Base-by-base conservation (phyloP, 1,284 basidiomycete species). In the Mrakiaceae sp. region DNA sequence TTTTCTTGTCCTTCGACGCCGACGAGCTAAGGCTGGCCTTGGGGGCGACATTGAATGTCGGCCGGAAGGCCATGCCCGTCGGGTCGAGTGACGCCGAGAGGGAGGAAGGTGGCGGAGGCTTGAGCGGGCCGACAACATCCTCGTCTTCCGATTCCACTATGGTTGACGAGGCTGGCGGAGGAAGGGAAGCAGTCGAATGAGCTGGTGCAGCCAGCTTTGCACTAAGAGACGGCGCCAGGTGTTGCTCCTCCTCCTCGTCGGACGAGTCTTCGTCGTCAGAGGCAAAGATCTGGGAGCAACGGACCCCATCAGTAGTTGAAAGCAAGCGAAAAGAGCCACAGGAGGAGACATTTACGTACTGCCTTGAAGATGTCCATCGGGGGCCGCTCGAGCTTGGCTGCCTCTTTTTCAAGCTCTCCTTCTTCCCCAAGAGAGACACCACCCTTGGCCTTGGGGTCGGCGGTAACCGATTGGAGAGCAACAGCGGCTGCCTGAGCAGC, bases 361-460 rank as follows among this genome's bases (percentile, higher is more conserved):
- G 57, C 91, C 74, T 95, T 95, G 81, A 97, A 98, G 51, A 98
- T 85, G 71, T 94, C 89, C 81, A 92, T 88, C 2, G 85, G 79
- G 1, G 95, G 95, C 55, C 89, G 83, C 68, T 87, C 81, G 74
- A 94, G 94, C 0, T 87, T 91, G 56, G 81, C 82, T 59, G 90
- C 87, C 72, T 96, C 92, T 60, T 95, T 90, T 9, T 88, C 93
- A 84, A 83, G 77, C 0, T 93, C 93, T 46, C 97, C 82, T 71
- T 91, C 90, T 3, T 82, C 79, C 65, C 87, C 70, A 69, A 88
- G 83, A 39, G 49, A 12, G 8, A 56, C 43, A 3, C 11, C 49
- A 0, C 27, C 64, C 4, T 52, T 49, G 12, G 48, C 53, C 63
- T 46, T 51, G 40, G 40, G n/a, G 16, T 44, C 12, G 3, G 11